These are phyloP conservation scores for Hypoxylon sp. DNA, from an alignment of 2,329 filamentous ascomycete genomes.

Conservation along the genomic window DNA sequence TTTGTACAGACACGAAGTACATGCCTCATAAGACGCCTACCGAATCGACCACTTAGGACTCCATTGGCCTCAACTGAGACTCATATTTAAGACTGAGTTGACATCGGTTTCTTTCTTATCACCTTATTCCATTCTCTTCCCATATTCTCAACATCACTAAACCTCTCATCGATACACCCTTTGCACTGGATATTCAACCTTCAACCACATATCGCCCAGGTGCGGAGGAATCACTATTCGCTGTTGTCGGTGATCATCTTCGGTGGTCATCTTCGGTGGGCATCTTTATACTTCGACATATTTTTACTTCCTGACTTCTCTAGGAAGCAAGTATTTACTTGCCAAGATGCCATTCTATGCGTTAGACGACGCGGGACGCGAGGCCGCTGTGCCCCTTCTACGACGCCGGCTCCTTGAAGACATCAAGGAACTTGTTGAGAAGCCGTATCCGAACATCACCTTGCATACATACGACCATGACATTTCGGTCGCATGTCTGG, in stretches of 20 bases:
- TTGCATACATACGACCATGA: slow-evolving; percentile 58
- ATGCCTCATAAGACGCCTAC: neutral
- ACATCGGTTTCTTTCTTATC: neutral
- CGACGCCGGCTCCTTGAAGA: slow-evolving; percentile 59
- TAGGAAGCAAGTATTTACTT: neutral
- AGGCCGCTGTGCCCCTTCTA: slow-evolving; percentile 4
- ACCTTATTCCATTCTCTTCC: neutral
- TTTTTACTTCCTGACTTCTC: neutral
- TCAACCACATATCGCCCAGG: neutral
- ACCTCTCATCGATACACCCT: neutral
- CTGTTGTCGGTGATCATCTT: neutral
- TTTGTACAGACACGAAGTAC: no score
- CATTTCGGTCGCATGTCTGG: slow-evolving; percentile 59
- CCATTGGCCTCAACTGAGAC: neutral
- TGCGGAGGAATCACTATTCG: neutral
- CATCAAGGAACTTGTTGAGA: slow-evolving; percentile 61
- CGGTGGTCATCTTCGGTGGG: no score
- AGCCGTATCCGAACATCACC: slow-evolving; percentile 64
- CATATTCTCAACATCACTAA: neutral
- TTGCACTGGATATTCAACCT: neutral
- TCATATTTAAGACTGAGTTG: slow-evolving; percentile 2
- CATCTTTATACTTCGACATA: neutral
- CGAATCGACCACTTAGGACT: neutral
- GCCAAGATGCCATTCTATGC: slow-evolving; percentile 3
- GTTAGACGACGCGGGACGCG: neutral